phyloP scores from a whole-genome alignment of 371 early-diverging fungal species.

The Nematocida displodere region DNA sequence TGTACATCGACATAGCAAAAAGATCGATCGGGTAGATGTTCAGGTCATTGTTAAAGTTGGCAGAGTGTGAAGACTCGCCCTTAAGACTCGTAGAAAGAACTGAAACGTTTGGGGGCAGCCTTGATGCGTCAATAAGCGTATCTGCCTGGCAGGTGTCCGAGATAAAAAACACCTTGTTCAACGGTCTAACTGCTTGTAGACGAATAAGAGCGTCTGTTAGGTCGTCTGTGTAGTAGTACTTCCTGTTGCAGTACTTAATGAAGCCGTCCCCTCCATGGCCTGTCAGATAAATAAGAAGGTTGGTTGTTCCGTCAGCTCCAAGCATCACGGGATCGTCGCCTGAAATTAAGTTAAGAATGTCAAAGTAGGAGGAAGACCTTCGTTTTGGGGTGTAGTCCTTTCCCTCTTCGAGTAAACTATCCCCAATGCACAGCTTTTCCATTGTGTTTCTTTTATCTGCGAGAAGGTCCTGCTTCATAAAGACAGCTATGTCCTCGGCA shows the following conservation, averaged over 20 bases:
- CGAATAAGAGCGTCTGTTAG: constrained; percentile 50
- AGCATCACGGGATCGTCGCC: constrained; percentile 51
- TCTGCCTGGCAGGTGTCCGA: constrained; percentile 65
- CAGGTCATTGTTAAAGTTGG: constrained; percentile 17
- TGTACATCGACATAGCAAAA: constrained; percentile 16
- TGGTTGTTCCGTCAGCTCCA: constrained; percentile 50
- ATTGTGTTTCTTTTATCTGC: constrained; percentile 16
- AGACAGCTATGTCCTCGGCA: constrained; percentile 34
- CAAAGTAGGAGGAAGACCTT: constrained; percentile 16
- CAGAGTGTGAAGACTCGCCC: constrained; percentile 56
- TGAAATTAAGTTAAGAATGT: constrained; percentile 56
- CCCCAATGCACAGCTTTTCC: neutral
- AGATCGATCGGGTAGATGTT: constrained; percentile 48
- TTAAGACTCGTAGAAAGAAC: constrained; percentile 52
- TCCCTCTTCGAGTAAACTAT: constrained; percentile 26
- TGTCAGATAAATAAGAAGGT: constrained; percentile 61
- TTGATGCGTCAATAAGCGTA: constrained; percentile 50
- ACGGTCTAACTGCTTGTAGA: constrained; percentile 28
- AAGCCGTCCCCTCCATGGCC: constrained; percentile 64
- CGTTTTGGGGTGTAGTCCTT: constrained; percentile 29
- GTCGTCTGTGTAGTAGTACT: constrained; percentile 58
- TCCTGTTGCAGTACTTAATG: constrained; percentile 59
- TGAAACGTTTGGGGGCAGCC: constrained; percentile 52
- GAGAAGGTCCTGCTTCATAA: constrained; percentile 24
- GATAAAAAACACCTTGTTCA: constrained; percentile 58